phyloP scores from a whole-genome alignment of 176 grass and related monocot genomes.

The Cenchrus purpureus region DNA sequence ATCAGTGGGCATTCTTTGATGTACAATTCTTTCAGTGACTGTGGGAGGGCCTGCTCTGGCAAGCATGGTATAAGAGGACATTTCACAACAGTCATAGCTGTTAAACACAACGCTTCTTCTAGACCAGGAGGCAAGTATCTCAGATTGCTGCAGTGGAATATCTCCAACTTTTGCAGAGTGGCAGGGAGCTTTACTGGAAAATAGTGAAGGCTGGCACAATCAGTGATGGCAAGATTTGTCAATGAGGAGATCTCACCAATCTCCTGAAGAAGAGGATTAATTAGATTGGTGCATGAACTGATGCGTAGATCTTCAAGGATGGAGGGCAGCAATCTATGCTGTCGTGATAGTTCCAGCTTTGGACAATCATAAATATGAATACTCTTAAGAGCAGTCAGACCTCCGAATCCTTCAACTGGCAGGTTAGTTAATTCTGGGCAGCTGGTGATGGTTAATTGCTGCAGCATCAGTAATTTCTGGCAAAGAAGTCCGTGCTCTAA shows the following conservation, averaged over 20 bases:
- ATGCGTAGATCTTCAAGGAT: conserved; percentile 66
- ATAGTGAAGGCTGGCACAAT: conserved; percentile 49
- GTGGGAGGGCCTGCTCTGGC: conserved; percentile 51
- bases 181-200: conserved; percentile 61
- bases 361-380: conserved; percentile 70
- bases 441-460: conserved; percentile 53
- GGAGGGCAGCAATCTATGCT: conserved; percentile 39
- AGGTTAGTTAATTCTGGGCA: conserved; percentile 56
- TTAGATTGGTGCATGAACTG: conserved; percentile 56
- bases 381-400: conserved; percentile 51
- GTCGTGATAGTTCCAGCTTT: conserved; percentile 38
- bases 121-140: conserved; percentile 51
- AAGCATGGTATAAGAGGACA: conserved; percentile 62
- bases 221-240: conserved; percentile 39
- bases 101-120: conserved; percentile 45
- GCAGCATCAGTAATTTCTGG: conserved; percentile 47
- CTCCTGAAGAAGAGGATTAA: conserved; percentile 60
- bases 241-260: conserved; percentile 45
- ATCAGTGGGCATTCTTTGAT: conserved; percentile 63
- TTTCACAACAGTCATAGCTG: conserved; percentile 45
- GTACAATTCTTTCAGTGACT: conserved; percentile 52
- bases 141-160: conserved; percentile 57
- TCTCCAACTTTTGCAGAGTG: conserved; percentile 55
- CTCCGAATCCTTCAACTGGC: conserved; percentile 57
- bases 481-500: conserved; percentile 58